phyloP scores from a whole-genome alignment of 345 rosid genomes.

The Murraya koenigii region DNA sequence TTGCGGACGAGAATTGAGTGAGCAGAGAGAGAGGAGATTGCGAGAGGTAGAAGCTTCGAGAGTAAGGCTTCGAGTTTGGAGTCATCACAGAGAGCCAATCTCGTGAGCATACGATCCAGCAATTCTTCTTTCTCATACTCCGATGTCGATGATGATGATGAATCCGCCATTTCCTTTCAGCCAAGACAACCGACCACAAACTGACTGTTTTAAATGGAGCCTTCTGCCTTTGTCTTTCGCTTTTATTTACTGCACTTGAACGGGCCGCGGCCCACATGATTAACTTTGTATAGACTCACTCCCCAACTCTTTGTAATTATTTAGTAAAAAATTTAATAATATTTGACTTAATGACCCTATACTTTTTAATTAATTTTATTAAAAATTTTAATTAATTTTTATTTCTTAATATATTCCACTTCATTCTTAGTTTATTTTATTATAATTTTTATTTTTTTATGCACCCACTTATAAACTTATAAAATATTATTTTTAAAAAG shows the following conservation, averaged over 20 bases:
- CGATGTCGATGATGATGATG: conserved; percentile 41
- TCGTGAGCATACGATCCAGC: conserved; percentile 92
- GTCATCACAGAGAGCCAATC: conserved; percentile 88
- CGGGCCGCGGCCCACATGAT: background rate
- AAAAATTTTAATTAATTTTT: too few relatives aligned
- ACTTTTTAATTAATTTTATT: too few relatives aligned
- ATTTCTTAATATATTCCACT: too few relatives aligned
- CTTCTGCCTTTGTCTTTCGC: background rate
- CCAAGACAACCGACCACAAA: background rate
- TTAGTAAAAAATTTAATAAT: too few relatives aligned
- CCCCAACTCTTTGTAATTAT: too few relatives aligned
- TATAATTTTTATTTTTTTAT: too few relatives aligned
- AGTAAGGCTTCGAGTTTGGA: conserved; percentile 70
- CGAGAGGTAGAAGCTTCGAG: conserved; percentile 74
- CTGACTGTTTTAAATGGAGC: background rate
- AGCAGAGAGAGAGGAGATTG: conserved; percentile 75
- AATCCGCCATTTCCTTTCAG: conserved; percentile 46
- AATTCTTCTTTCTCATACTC: conserved; percentile 75
- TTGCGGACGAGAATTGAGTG: conserved; percentile 58
- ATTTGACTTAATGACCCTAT: too few relatives aligned
- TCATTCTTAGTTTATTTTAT: too few relatives aligned
- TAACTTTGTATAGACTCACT: too few relatives aligned
- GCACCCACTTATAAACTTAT: too few relatives aligned
- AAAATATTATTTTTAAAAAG: too few relatives aligned
- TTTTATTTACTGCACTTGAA: background rate